phyloP scores from a whole-genome alignment of 1,284 basidiomycete species.

The Ganoderma leucocontextum region DNA sequence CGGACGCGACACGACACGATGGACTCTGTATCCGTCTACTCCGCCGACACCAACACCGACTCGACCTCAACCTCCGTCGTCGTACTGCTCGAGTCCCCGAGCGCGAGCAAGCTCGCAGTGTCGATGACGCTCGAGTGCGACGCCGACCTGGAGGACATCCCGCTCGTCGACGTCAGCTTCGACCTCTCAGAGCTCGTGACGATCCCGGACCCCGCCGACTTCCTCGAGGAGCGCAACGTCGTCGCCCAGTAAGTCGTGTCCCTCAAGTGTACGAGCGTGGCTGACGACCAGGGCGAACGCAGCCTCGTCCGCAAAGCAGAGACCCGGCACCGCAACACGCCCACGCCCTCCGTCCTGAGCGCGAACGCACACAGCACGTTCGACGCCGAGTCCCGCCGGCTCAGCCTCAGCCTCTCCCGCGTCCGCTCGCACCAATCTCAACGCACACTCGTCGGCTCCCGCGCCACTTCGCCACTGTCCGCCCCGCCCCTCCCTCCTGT shows the following conservation, averaged over 20 bases:
- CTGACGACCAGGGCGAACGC: not conserved
- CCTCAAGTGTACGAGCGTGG: not conserved
- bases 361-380: conserved; percentile 5
- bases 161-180: conserved; percentile 18
- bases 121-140: conserved; percentile 4
- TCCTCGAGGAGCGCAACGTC: conserved; percentile 21
- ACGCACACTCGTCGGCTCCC: not conserved
- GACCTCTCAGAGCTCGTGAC: conserved; percentile 16
- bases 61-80: conserved; percentile 14
- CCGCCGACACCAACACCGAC: not conserved
- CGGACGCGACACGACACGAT: conserved; percentile 14
- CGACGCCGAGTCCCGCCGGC: conserved; percentile 6
- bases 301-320: conserved; percentile 23
- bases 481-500: not conserved
- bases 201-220: conserved; percentile 14
- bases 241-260: conserved; percentile 16
- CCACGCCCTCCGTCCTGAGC: conserved; percentile 10
- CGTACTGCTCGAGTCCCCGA: conserved; percentile 5
- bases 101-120: conserved; percentile 10
- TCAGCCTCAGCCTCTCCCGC: conserved; percentile 13
- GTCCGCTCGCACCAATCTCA: conserved; percentile 15
- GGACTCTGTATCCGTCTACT: conserved; percentile 21
- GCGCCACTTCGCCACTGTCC: not conserved
- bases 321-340: conserved; percentile 16
- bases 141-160: conserved; percentile 8